A percentile compares a stretch with the other conserved stretches of the same genome.
Evolutionary conservation across 169 alveolate genomes (phyloP).

Genomic region (Eimeria sp.): DNA sequence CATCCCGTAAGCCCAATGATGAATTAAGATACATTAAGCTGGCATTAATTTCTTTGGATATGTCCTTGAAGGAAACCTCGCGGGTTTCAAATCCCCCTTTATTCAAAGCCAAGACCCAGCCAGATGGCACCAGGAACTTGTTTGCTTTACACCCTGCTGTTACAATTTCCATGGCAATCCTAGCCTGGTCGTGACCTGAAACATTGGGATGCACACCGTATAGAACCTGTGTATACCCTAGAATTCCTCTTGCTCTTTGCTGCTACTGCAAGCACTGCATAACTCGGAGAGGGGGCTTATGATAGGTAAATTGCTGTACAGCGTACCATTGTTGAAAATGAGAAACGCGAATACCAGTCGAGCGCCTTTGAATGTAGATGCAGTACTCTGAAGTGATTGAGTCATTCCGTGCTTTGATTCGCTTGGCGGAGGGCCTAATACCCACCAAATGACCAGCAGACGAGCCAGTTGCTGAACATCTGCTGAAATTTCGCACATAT

Average conservation of each 20-base stretch:
- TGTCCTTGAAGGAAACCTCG: constrained; percentile 17
- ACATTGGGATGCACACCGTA: not conserved
- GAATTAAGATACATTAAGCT: constrained; percentile 34
- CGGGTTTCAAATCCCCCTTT: not conserved
- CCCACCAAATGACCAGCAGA: constrained; percentile 65
- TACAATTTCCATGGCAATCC: constrained; percentile 49
- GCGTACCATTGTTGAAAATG: constrained; percentile 61
- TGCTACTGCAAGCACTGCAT: not conserved
- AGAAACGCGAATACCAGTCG: constrained; percentile 15
- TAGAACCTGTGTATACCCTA: not conserved
- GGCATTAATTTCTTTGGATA: not conserved
- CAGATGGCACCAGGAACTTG: constrained; percentile 28
- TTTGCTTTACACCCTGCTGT: constrained; percentile 25
- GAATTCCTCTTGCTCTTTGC: not conserved
- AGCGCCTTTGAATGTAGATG: constrained; percentile 36
- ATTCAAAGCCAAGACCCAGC: constrained; percentile 23
- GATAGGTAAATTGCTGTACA: not conserved
- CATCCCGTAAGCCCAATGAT: not conserved
- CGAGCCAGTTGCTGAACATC: constrained; percentile 68
- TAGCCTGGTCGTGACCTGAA: constrained; percentile 63
- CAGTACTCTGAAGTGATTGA: not conserved
- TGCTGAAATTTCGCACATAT: constrained; percentile 42
- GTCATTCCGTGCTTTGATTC: not conserved
- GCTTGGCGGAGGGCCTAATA: constrained; percentile 13
- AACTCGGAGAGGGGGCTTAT: not conserved